Evolutionary conservation across 371 early-diverging fungal genomes (phyloP).

Genomic region (Saksenaea vasiformis): DNA sequence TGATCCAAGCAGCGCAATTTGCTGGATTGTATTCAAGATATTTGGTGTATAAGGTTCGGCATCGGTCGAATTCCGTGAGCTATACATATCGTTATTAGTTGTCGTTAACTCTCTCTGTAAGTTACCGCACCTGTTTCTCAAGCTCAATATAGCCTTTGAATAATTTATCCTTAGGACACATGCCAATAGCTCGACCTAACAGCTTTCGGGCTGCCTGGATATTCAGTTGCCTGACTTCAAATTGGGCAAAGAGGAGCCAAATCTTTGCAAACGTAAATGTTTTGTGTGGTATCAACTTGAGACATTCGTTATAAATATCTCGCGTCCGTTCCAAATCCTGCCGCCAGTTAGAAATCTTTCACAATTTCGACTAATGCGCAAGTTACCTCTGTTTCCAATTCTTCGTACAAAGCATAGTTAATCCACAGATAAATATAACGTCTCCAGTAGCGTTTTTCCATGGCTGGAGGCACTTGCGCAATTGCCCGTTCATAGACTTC

Average conservation of each 20-base stretch:
- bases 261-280: constrained; percentile 95
- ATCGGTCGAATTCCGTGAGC: constrained; percentile 94
- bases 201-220: constrained; percentile 78
- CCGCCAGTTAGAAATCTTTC: background rate
- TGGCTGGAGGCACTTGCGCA: constrained; percentile 82
- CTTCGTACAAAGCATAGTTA: constrained; percentile 95
- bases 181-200: constrained; percentile 86
- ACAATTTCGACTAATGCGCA: background rate
- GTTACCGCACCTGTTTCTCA: constrained; percentile 70
- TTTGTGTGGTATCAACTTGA: constrained; percentile 91
- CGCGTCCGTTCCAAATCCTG: constrained; percentile 82
- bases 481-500: constrained; percentile 96
- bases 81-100: constrained; percentile 12
- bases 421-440: constrained; percentile 98
- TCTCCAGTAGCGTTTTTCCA: constrained; percentile 94
- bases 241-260: constrained; percentile 92
- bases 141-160: constrained; percentile 97
- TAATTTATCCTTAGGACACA: constrained; percentile 78
- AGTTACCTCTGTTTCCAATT: constrained; percentile 73
- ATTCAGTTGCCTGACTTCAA: constrained; percentile 83
- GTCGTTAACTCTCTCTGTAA: no score
- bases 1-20: constrained; percentile 92
- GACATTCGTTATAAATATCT: constrained; percentile 82
- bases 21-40: constrained; percentile 84
- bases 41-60: constrained; percentile 85